Evolutionary conservation across 805 yeast genomes (phyloP).

Genomic region (Yamadazyma olivae): DNA sequence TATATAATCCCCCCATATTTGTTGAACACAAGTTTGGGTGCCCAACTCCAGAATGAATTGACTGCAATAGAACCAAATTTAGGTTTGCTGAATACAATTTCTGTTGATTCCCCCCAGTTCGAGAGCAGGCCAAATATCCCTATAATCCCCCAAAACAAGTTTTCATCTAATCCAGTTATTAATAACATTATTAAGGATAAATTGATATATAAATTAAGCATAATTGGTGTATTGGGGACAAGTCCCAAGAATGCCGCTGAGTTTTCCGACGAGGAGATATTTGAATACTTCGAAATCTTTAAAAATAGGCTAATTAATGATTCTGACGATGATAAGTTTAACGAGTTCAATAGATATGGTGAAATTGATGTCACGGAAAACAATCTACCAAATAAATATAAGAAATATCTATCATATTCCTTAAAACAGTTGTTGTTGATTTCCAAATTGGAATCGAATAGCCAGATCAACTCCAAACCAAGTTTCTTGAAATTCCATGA

Average conservation of each 20-base stretch:
- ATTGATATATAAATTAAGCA: slow-evolving; percentile 30
- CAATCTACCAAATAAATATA: slow-evolving; percentile 17
- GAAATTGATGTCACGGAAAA: slow-evolving; percentile 12
- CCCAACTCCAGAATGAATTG: slow-evolving; percentile 22
- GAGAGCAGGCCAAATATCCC: slow-evolving; percentile 4
- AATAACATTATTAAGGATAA: slow-evolving; percentile 31
- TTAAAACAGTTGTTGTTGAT: slow-evolving; percentile 22
- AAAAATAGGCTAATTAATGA: slow-evolving; percentile 20
- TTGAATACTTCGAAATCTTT: slow-evolving; percentile 29
- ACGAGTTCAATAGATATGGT: slow-evolving; percentile 12
- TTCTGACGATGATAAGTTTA: background rate
- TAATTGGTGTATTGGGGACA: slow-evolving; percentile 34
- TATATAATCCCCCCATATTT: slow-evolving; percentile 44
- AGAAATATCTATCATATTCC: slow-evolving; percentile 18
- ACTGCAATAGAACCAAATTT: slow-evolving; percentile 6
- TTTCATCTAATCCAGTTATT: slow-evolving; percentile 29
- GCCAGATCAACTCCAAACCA: slow-evolving; percentile 19
- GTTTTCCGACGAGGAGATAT: slow-evolving; percentile 25
- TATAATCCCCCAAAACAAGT: slow-evolving; percentile 9
- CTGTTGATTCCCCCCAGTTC: background rate
- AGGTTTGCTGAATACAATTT: background rate
- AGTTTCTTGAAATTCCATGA: slow-evolving; percentile 23
- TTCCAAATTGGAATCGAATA: slow-evolving; percentile 17
- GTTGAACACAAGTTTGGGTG: slow-evolving; percentile 35
- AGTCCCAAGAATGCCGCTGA: slow-evolving; percentile 22